Evolutionary conservation across 2,329 filamentous ascomycete species (phyloP).

Genomic region (Clonostachys solani): DNA sequence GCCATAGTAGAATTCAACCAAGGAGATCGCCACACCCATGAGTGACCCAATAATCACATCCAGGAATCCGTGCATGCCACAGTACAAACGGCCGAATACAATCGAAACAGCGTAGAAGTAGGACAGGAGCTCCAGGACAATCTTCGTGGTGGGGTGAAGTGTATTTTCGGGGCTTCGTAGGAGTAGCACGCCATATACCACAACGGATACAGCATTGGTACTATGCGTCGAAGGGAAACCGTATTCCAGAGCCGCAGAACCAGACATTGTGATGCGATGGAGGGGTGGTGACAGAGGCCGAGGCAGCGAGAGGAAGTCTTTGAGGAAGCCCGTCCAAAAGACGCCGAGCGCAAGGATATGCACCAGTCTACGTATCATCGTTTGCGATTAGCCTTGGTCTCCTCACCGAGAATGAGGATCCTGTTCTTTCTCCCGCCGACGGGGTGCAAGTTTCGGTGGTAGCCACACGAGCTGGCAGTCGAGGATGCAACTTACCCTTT

Average conservation of each 20-base stretch:
- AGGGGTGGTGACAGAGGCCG: constrained; percentile 88
- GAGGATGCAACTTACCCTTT: constrained; percentile 63
- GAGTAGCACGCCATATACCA: constrained; percentile 74
- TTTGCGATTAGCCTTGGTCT: neutral
- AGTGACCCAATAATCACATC: constrained; percentile 80
- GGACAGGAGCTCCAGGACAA: constrained; percentile 62
- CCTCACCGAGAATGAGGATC: neutral
- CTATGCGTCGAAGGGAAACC: constrained; percentile 97
- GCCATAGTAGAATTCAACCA: constrained; percentile 56
- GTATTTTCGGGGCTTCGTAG: constrained; percentile 63
- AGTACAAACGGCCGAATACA: constrained; percentile 87
- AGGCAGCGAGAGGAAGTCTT: constrained; percentile 89
- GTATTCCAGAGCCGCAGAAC: constrained; percentile 90
- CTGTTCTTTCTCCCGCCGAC: constrained; percentile 4
- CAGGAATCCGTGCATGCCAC: constrained; percentile 96
- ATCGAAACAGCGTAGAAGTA: constrained; percentile 90
- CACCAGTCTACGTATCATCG: constrained; percentile 46
- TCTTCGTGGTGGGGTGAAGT: constrained; percentile 52
- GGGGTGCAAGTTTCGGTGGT: neutral
- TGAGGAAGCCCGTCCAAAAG: constrained; percentile 88
- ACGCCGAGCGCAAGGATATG: constrained; percentile 76
- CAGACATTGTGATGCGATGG: constrained; percentile 95
- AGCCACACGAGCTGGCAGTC: neutral
- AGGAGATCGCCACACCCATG: constrained; percentile 64
- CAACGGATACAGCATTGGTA: constrained; percentile 93